Conservation (phyloP, 768 basidiomycete species). For the Tephrocybe sp. region DNA sequence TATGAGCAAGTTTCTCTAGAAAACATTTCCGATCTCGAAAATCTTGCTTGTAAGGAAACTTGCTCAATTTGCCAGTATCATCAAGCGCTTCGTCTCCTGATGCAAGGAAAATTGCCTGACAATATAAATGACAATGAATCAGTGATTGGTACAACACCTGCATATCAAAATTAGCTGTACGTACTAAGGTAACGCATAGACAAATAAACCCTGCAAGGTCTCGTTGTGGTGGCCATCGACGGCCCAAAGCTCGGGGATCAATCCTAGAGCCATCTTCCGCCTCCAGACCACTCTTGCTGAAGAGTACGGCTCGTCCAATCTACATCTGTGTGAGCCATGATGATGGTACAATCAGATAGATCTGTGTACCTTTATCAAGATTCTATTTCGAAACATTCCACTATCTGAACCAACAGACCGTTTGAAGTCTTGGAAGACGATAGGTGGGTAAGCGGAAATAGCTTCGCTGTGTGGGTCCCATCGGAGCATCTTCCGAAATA, state of each 20-base stretch:
- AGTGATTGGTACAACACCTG: neutral
- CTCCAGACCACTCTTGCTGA: too few species aligned
- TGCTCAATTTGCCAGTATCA: neutral
- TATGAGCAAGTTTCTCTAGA: neutral
- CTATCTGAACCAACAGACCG: too few species aligned
- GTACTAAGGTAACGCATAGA: neutral
- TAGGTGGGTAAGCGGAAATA: too few species aligned
- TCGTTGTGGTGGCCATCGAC: neutral
- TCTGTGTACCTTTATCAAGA: too few species aligned
- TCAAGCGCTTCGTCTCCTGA: neutral
- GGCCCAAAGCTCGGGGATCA: too few species aligned
- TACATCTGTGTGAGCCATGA: too few species aligned
- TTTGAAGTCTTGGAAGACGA: too few species aligned
- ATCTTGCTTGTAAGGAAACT: neutral
- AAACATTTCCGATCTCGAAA: neutral
- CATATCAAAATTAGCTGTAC: neutral
- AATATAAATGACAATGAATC: neutral
- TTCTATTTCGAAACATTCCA: too few species aligned
- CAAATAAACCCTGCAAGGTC: neutral
- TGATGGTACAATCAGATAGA: too few species aligned
- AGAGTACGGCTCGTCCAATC: too few species aligned
- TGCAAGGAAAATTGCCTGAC: neutral
- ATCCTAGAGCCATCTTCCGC: too few species aligned
- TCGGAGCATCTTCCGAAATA: conserved; percentile 28
- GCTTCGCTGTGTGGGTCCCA: too few species aligned